Evolutionary conservation across 345 rosid genomes (phyloP).

Genomic region (Bruguiera parviflora): DNA sequence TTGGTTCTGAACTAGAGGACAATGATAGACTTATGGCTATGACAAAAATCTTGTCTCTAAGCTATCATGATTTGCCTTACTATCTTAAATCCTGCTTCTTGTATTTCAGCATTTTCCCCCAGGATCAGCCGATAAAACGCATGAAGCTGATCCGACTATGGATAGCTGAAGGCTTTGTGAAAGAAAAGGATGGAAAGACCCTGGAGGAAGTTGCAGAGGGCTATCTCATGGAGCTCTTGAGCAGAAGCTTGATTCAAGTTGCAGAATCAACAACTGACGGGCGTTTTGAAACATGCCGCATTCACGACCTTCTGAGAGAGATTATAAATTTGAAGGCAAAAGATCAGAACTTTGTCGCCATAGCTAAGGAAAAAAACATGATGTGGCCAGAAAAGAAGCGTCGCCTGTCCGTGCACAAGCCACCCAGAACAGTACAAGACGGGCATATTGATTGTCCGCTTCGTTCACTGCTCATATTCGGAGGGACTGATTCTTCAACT

Average conservation of each 20-base stretch:
- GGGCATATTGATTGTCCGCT: neutral
- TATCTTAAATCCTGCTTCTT: constrained; percentile 12
- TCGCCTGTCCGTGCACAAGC: constrained; percentile 20
- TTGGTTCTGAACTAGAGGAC: constrained; percentile 16
- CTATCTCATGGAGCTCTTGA: constrained; percentile 6
- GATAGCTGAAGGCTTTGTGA: constrained; percentile 15
- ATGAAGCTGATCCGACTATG: constrained; percentile 5
- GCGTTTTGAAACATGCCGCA: constrained; percentile 10
- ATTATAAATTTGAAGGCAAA: constrained; percentile 1
- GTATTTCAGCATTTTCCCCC: constrained; percentile 11
- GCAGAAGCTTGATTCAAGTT: constrained; percentile 12
- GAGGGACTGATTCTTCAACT: constrained; percentile 12
- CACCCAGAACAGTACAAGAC: constrained; percentile 1
- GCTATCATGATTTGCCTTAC: constrained; percentile 23
- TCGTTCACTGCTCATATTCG: constrained; percentile 27
- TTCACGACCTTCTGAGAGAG: constrained; percentile 10
- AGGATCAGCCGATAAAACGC: neutral
- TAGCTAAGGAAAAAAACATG: constrained; percentile 12
- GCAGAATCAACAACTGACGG: neutral
- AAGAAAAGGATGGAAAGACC: neutral
- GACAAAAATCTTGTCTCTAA: constrained; percentile 6
- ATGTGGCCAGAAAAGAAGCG: constrained; percentile 16
- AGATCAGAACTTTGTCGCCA: constrained; percentile 8
- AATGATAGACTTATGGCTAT: constrained; percentile 8
- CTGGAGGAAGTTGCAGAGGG: constrained; percentile 8